These are phyloP conservation scores for Aureobasidium sp. DNA, from an alignment of 2,329 filamentous ascomycete species.

Conservation along the genomic window DNA sequence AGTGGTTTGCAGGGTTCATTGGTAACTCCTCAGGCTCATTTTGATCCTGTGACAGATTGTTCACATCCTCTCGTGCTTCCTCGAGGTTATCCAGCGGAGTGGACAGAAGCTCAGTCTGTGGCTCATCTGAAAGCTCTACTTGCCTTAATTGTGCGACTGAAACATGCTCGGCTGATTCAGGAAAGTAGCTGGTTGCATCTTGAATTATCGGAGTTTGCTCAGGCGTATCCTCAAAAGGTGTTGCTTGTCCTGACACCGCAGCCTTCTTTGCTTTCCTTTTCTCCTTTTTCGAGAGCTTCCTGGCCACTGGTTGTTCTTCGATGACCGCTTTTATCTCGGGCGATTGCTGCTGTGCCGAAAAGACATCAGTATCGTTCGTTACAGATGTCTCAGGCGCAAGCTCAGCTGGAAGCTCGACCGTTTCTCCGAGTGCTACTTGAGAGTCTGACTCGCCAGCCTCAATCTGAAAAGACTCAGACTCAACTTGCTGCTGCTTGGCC, in stretches of 20 bases:
- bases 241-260: background rate
- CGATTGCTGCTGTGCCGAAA: background rate
- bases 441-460: background rate
- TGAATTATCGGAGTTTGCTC: background rate
- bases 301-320: background rate
- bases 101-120: background rate
- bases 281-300: background rate
- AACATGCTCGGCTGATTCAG: background rate
- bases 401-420: background rate
- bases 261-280: conserved; percentile 1
- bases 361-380: background rate
- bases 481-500: background rate
- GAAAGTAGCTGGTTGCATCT: background rate
- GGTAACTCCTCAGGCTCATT: background rate
- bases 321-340: background rate
- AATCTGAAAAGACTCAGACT: background rate
- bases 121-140: background rate
- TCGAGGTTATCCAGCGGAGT: background rate
- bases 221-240: background rate
- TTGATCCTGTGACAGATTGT: background rate
- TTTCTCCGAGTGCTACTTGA: background rate
- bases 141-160: too few species aligned
- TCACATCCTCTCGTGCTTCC: background rate
- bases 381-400: background rate
- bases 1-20: background rate